These are phyloP conservation scores for Smallanthus sonchifolius DNA, from an alignment of 129 eudicot genomes.

Conservation along the genomic window DNA sequence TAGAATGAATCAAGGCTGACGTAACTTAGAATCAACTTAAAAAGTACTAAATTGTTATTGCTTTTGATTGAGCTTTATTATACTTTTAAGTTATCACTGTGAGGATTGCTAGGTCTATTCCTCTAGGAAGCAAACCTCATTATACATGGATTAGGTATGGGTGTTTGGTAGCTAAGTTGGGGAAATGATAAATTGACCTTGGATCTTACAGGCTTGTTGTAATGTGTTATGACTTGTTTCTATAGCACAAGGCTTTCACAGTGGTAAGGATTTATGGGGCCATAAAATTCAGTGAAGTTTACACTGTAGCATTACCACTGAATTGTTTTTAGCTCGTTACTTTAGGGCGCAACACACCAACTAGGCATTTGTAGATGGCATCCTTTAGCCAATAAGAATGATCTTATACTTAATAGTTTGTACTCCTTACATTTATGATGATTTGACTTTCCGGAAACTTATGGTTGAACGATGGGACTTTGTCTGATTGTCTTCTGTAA, in stretches of 20 bases:
- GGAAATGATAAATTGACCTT: conserved; percentile 8
- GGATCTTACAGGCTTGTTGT: conserved; percentile 6
- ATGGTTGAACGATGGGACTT: neutral
- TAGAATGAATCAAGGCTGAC: neutral
- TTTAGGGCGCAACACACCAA: neutral
- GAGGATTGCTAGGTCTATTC: neutral
- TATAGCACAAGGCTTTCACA: too few species aligned
- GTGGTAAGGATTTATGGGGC: neutral
- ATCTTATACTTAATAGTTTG: neutral
- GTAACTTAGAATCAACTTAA: conserved; percentile 18
- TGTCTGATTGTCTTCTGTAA: neutral
- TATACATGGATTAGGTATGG: neutral
- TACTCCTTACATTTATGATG: neutral
- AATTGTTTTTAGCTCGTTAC: neutral
- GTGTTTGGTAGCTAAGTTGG: neutral
- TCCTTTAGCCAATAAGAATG: neutral
- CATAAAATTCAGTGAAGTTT: neutral
- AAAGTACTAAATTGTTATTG: neutral
- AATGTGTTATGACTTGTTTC: neutral
- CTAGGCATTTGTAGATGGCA: neutral
- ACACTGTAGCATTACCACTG: neutral
- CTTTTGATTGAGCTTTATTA: neutral
- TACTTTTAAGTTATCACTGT: neutral
- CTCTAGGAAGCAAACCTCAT: neutral
- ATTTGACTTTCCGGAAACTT: neutral